phyloP scores from a whole-genome alignment of 2,329 filamentous ascomycete species.

The Xylaria sp. region DNA sequence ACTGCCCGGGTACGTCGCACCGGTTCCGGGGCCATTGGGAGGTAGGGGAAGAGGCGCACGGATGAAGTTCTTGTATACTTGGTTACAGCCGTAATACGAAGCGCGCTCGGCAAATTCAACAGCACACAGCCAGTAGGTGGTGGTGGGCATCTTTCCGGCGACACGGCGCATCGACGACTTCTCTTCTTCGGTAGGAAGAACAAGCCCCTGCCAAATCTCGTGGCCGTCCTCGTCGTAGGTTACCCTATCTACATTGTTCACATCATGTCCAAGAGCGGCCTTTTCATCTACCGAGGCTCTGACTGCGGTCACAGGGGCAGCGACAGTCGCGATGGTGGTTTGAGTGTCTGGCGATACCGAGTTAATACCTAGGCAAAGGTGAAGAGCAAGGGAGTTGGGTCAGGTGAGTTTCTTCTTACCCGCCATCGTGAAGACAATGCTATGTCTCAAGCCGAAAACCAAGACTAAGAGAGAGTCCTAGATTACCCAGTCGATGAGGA shows the following conservation, averaged over 20 bases:
- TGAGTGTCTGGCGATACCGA: slow-evolving; percentile 24
- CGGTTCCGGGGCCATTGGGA: slow-evolving; percentile 47
- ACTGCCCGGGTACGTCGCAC: slow-evolving; percentile 45
- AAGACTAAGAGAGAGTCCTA: slow-evolving; percentile 15
- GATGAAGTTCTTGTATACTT: slow-evolving; percentile 64
- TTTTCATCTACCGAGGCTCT: slow-evolving; percentile 31
- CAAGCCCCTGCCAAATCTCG: slow-evolving; percentile 46
- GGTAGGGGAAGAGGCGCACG: slow-evolving; percentile 63
- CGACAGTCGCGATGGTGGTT: slow-evolving; percentile 27
- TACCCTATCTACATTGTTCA: slow-evolving; percentile 3
- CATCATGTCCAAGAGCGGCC: background rate
- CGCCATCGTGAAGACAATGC: slow-evolving; percentile 32
- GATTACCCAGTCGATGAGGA: slow-evolving; percentile 12
- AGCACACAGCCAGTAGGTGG: slow-evolving; percentile 58
- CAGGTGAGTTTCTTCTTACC: slow-evolving; percentile 20
- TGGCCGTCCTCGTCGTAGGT: slow-evolving; percentile 41
- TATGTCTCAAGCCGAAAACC: slow-evolving; percentile 20
- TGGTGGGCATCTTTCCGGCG: slow-evolving; percentile 55
- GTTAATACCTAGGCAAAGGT: slow-evolving; percentile 16
- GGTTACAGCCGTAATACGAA: slow-evolving; percentile 62
- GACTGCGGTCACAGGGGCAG: slow-evolving; percentile 24
- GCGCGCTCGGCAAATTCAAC: slow-evolving; percentile 63
- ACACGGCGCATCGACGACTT: slow-evolving; percentile 56
- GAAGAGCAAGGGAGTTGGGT: background rate
- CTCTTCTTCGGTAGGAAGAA: slow-evolving; percentile 60